Evolutionary conservation across 2,329 filamentous ascomycete species (phyloP).

Genomic region (Colletotrichum chlorophyti): DNA sequence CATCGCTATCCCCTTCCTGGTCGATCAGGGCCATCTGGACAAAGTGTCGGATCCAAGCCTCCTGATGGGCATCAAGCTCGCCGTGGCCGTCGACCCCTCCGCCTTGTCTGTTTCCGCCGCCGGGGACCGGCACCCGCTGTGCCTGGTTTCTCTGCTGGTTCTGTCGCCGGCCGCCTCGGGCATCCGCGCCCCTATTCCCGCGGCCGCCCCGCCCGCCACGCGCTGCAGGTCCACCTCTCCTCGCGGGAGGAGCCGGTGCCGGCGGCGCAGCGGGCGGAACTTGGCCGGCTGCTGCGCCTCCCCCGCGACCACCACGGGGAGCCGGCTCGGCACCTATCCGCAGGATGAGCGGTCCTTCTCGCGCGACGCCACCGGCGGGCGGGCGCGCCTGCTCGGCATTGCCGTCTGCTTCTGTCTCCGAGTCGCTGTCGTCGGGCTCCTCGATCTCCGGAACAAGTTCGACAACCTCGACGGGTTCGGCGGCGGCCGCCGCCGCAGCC

Average conservation of each 20-base stretch:
- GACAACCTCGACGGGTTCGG: slow-evolving; percentile 24
- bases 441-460: slow-evolving; percentile 37
- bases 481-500: slow-evolving; percentile 29
- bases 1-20: slow-evolving; percentile 56
- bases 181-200: slow-evolving; percentile 37
- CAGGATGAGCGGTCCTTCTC: slow-evolving; percentile 63
- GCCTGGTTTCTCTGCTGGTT: slow-evolving; percentile 36
- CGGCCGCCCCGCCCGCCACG: slow-evolving; percentile 37
- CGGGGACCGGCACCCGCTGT: slow-evolving; percentile 31
- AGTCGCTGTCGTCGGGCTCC: slow-evolving; percentile 41
- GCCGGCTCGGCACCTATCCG: slow-evolving; percentile 53
- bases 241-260: slow-evolving; percentile 34
- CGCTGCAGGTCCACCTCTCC: slow-evolving; percentile 26
- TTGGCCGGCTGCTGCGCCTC: slow-evolving; percentile 19
- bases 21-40: slow-evolving; percentile 61
- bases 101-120: slow-evolving; percentile 15
- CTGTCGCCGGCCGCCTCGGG: slow-evolving; percentile 34
- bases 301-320: slow-evolving; percentile 34
- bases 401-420: slow-evolving; percentile 34
- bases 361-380: slow-evolving; percentile 52
- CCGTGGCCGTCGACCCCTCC: slow-evolving; percentile 21
- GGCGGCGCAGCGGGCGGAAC: slow-evolving; percentile 39
- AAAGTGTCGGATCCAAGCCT: slow-evolving; percentile 61
- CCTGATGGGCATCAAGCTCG: slow-evolving; percentile 52
- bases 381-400: slow-evolving; percentile 34